Evolutionary conservation across 805 yeast genomes (phyloP), one percentile per base, ranked within the genome.

Genomic region (Candida michaelii): DNA sequence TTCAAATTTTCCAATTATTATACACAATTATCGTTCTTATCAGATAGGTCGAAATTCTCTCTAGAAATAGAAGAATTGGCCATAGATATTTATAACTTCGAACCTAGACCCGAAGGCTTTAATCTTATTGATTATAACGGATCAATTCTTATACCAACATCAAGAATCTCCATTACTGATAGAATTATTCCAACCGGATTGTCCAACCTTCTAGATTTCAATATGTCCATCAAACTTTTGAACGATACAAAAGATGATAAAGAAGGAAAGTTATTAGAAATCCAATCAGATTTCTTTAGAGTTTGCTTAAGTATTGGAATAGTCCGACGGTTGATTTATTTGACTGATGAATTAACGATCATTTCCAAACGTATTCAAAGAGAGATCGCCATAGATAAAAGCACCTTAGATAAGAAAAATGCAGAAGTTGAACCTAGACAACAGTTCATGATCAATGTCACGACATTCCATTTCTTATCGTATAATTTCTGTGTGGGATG

Each of bases 401-500:
- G 23, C 23, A 21, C n/a, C n/a, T n/a, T n/a, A n/a, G n/a, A n/a
- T n/a, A n/a, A n/a, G n/a, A n/a, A n/a, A n/a, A n/a, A n/a, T n/a
- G n/a, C n/a, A n/a, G n/a, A n/a, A n/a, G n/a, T n/a, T n/a, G n/a
- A n/a, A n/a, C n/a, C n/a, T n/a, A n/a, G n/a, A n/a, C n/a, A 21
- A 21, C 8, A 21, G 23, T 21, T 21, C 23, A 25, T n/a, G n/a
- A n/a, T 25, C 33, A 6, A 32, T 33, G 66, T 72, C 47, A 73
- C 71, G 36, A 69, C 87, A 0, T 63, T 84, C 23, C 84, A 79
- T 36, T 68, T 84, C 17, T 57, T 81, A 5, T 77, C 88, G 0
- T 76, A 81, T 50, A 77, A 83, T 48, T 69, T 85, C 45, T 85
- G 95, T 47, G 45, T 85, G 25, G 95, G 96, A 0, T 88, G 96